A percentile compares a stretch with the other conserved stretches of the same genome.
Conservation (phyloP, 805 yeast genomes). For the Ogataea methylovora region DNA sequence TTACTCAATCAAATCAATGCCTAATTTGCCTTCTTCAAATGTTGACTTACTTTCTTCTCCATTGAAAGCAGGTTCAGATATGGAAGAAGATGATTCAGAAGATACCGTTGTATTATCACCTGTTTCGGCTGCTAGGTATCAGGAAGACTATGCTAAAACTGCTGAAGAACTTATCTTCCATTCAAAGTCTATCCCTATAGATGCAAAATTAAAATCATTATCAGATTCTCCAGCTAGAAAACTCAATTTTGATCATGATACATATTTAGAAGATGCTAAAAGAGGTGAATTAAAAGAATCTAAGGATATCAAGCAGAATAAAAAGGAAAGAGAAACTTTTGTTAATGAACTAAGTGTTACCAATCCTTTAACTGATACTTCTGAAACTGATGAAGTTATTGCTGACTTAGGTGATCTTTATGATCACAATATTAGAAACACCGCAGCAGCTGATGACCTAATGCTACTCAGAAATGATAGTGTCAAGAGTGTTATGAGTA, state of each 20-base stretch:
- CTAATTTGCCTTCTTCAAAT: slow-evolving; percentile 18
- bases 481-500: slow-evolving; percentile 20
- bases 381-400: slow-evolving; percentile 18
- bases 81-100: slow-evolving; percentile 23
- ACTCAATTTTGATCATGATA: slow-evolving; percentile 19
- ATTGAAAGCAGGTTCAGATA: slow-evolving; percentile 1
- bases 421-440: slow-evolving; percentile 26
- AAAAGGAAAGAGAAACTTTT: slow-evolving; percentile 6
- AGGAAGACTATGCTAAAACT: slow-evolving; percentile 11
- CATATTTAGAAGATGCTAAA: slow-evolving; percentile 18
- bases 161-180: slow-evolving; percentile 17
- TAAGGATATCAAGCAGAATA: slow-evolving; percentile 9
- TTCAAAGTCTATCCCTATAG: slow-evolving; percentile 24
- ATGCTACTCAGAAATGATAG: slow-evolving; percentile 23
- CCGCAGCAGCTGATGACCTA: slow-evolving; percentile 12
- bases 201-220: slow-evolving; percentile 38
- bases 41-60: slow-evolving; percentile 12
- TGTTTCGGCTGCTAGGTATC: slow-evolving; percentile 6
- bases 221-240: slow-evolving; percentile 17
- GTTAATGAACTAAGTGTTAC: slow-evolving; percentile 12
- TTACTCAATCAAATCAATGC: slow-evolving; percentile 24
- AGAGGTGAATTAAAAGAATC: slow-evolving; percentile 13
- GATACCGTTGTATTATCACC: slow-evolving; percentile 20
- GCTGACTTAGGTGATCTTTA: slow-evolving; percentile 25
- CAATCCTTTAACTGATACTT: slow-evolving; percentile 7